Evolutionary conservation across 768 basidiomycete species (phyloP), one percentile per base, ranked within the genome.

Genomic region (Tricholoma matsutake): DNA sequence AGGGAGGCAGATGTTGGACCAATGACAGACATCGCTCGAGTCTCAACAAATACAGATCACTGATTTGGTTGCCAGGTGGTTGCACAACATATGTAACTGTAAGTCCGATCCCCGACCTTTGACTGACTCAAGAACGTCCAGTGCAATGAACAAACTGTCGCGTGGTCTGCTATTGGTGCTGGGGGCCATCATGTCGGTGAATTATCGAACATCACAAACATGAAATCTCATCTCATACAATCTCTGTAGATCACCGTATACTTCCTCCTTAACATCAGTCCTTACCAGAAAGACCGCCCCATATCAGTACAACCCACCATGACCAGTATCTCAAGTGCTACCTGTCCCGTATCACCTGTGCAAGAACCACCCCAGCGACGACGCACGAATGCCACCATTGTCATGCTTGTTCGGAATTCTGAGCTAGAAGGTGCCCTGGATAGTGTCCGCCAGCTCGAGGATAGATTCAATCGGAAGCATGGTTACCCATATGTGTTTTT

Each of bases 401-500:
- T 57, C 29, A 57, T 57, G 29, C 34, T 57, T 29, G 87, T 84
- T 39, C 79, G 88, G 43, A 92, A 91, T 68, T 73, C 75, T 32
- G 89, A 92, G 61, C 64, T 88, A 6, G 64, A 79, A n/a, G 79
- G 81, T 16, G 82, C 87, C 47, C 73, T 89, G 57, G 74, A 75
- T 39, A 88, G 87, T 63, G 86, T 94, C 65, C 82, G 82, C 63
- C 83, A 89, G 71, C 74, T 94, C 63, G 94, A 96, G 75, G 84
- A 89, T 63, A 76, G 86, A 41, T 95, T 95, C 77, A 98, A 98
- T 74, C 76, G 79, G 47, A 83, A 80, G 62, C 90, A 84, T 65
- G 79, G 82, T 20, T 96, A 97, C 68, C 92, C 93, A 4, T 97
- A 91, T 72, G 87, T 94, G 25, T 90, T 97, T 74, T 77, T 98